Evolutionary conservation across 169 alveolate species (phyloP).

Genomic region (Plasmodium gonderi): DNA sequence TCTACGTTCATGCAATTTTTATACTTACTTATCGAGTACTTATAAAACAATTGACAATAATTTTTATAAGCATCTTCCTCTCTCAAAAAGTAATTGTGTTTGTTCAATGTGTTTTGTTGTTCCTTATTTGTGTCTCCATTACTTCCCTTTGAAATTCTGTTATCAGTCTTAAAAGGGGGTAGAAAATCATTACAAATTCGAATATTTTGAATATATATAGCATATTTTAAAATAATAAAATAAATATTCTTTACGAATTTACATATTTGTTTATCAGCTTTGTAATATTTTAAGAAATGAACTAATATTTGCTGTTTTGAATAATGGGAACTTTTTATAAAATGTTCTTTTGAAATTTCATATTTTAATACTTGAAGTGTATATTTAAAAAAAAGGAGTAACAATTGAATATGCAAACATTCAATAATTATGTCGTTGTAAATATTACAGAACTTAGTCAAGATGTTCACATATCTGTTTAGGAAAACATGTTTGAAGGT

Average conservation of each 20-base stretch:
- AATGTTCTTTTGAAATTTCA: conserved; percentile 16
- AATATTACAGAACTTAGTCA: conserved; percentile 37
- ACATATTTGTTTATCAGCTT: conserved; percentile 27
- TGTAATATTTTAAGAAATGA: conserved; percentile 36
- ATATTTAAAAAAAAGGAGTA: conserved; percentile 52
- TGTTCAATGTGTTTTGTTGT: conserved; percentile 4
- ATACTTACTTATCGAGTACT: conserved; percentile 31
- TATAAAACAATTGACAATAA: conserved; percentile 54
- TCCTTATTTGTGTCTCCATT: not conserved
- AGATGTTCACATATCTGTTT: conserved; percentile 47
- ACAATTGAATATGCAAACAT: conserved; percentile 46
- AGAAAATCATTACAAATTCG: not conserved
- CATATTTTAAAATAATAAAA: conserved; percentile 48
- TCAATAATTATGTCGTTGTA: conserved; percentile 64
- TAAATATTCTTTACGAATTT: conserved; percentile 24
- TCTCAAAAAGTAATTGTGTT: conserved; percentile 31
- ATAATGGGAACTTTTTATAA: not conserved
- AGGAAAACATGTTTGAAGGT: conserved; percentile 17
- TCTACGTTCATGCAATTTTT: not conserved
- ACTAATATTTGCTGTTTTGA: conserved; percentile 22
- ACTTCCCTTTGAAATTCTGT: not conserved
- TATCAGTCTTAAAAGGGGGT: not conserved
- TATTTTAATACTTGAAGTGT: conserved; percentile 13
- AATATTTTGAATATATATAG: conserved; percentile 46
- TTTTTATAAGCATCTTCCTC: conserved; percentile 45